These are phyloP conservation scores for Nakaseomyces bracarensis DNA, from an alignment of 1,139 yeast genomes.

Conservation along the genomic window DNA sequence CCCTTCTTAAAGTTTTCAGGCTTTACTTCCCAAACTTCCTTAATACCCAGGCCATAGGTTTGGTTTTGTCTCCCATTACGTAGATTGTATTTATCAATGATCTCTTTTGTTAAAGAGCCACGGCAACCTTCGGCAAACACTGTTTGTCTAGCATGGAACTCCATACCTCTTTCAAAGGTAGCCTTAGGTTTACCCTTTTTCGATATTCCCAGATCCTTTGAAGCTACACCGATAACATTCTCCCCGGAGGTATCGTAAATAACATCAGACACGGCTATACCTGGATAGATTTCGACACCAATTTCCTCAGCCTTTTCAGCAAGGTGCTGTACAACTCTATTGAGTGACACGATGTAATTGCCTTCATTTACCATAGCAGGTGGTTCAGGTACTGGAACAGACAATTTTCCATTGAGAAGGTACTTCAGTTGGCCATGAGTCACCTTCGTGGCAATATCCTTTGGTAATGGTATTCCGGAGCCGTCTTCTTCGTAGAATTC, in stretches of 20 bases:
- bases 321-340: conserved; percentile 71
- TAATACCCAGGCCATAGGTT: conserved; percentile 90
- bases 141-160: conserved; percentile 80
- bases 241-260: conserved; percentile 50
- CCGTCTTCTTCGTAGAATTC: conserved; percentile 45
- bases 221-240: conserved; percentile 79
- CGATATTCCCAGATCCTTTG: conserved; percentile 82
- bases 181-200: conserved; percentile 68
- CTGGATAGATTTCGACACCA: conserved; percentile 91
- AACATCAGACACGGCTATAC: conserved; percentile 80
- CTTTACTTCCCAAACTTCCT: conserved; percentile 95
- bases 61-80: conserved; percentile 61
- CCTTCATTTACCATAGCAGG: conserved; percentile 80
- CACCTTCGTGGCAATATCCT: conserved; percentile 67
- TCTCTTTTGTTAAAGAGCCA: conserved; percentile 80
- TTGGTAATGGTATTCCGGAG: conserved; percentile 63
- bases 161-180: conserved; percentile 91
- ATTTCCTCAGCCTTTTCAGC: conserved; percentile 85
- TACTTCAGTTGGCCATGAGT: conserved; percentile 62
- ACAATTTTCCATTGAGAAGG: conserved; percentile 43
- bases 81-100: conserved; percentile 57
- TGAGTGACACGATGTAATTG: conserved; percentile 78
- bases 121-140: conserved; percentile 96
- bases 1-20: conserved; percentile 79
- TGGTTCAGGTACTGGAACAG: conserved; percentile 81